Percentiles rank a stretch among this genome's conserved stretches.
Conservation (phyloP, 371 early-diverging fungal species). For the Cokeromyces recurvatus region DNA sequence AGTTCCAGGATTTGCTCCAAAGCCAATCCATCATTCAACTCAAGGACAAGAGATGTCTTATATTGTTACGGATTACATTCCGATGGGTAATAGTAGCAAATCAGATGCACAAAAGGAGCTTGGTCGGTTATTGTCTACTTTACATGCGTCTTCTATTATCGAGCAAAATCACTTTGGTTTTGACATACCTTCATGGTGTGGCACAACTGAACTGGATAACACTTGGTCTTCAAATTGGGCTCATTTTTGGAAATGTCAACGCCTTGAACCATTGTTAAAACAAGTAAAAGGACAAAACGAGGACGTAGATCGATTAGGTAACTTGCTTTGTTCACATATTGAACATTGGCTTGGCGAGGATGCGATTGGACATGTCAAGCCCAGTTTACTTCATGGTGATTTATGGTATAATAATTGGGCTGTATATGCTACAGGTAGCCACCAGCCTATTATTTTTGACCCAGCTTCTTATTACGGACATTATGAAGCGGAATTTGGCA, state of each 20-base stretch:
- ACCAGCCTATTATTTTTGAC: conserved; percentile 26
- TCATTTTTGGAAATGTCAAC: conserved; percentile 21
- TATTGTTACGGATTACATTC: conserved; percentile 15
- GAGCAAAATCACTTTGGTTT: conserved; percentile 23
- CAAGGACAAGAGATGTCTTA: background rate
- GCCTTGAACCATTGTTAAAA: conserved; percentile 17
- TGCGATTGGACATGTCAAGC: conserved; percentile 5
- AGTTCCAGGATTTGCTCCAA: conserved; percentile 13
- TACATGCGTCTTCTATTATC: conserved; percentile 14
- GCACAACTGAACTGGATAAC: conserved; percentile 28
- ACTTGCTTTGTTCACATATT: background rate
- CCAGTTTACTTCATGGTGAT: conserved; percentile 32
- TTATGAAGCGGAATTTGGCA: conserved; percentile 30
- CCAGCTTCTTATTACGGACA: conserved; percentile 32
- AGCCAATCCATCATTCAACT: conserved; percentile 1
- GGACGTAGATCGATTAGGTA: conserved; percentile 9
- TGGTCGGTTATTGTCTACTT: conserved; percentile 4
- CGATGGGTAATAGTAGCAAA: background rate
- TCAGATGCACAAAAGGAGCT: background rate
- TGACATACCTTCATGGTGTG: conserved; percentile 26
- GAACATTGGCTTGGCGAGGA: conserved; percentile 15
- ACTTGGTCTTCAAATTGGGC: conserved; percentile 21
- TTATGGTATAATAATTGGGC: conserved; percentile 35
- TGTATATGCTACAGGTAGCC: background rate
- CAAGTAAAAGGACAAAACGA: conserved; percentile 4